Evolutionary conservation across 2,329 filamentous ascomycete genomes (phyloP).

Genomic region (Neospermospora avenae): DNA sequence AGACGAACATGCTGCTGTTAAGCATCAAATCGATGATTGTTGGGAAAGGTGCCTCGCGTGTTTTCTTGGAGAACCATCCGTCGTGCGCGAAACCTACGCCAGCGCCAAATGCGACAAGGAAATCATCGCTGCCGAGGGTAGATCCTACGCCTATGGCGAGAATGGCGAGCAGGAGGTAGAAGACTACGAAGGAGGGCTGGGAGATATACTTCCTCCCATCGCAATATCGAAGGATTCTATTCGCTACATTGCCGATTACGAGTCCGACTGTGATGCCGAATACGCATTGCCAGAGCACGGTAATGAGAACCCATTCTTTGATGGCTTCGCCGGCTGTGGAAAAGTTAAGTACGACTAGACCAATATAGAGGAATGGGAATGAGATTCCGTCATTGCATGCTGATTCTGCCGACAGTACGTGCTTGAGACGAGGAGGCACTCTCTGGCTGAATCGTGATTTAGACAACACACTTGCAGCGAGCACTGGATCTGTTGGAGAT

Average conservation of each 20-base stretch:
- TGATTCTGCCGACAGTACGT: conserved; percentile 51
- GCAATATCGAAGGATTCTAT: conserved; percentile 46
- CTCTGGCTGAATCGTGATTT: conserved; percentile 51
- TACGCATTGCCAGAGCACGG: conserved; percentile 52
- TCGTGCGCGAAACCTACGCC: conserved; percentile 52
- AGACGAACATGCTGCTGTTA: conserved; percentile 54
- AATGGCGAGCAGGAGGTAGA: conserved; percentile 53
- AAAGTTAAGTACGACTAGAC: conserved; percentile 44
- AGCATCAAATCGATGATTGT: conserved; percentile 51
- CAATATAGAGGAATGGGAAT: conserved; percentile 55
- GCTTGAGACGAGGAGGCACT: conserved; percentile 48
- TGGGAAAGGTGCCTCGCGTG: conserved; percentile 43
- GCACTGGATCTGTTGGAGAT: conserved; percentile 54
- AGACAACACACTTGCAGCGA: conserved; percentile 50
- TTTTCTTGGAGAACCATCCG: conserved; percentile 50
- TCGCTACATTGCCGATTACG: conserved; percentile 45
- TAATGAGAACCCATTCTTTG: conserved; percentile 51
- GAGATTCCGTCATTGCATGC: conserved; percentile 55
- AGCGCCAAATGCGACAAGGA: conserved; percentile 53
- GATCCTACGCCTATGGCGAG: conserved; percentile 50
- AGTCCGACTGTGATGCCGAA: conserved; percentile 47
- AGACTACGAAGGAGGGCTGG: conserved; percentile 48
- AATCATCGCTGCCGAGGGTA: conserved; percentile 51
- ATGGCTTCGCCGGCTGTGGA: conserved; percentile 39
- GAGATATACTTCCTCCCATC: conserved; percentile 45